Base-by-base conservation (phyloP, 2,329 filamentous ascomycete genomes). In the Alternaria sp. region DNA sequence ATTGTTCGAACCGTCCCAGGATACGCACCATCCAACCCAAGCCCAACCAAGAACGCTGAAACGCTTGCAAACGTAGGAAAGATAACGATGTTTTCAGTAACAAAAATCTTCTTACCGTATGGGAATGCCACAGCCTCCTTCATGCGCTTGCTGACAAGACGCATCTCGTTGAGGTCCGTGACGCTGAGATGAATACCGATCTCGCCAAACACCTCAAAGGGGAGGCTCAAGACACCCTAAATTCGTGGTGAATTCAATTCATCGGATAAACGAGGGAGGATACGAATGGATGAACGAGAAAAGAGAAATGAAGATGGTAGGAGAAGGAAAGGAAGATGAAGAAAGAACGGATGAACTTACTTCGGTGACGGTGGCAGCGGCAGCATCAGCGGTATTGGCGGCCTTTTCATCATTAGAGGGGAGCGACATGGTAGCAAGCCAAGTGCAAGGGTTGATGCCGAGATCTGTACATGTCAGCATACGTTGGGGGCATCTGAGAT, bases 61-160 rank as follows among this genome's bases (percentile, higher is more conserved):
- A 66, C 17, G 36, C 52, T 66, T 3, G 50, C 30, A 19, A 30
- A 59, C 8, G 49, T 64, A 12, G 61, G 32, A 26, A 47, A 65
- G 5, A 66, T 15, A 3, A 45, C 51, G 6, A 28, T 28, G 28
- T 43, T 17, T 9, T 50, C 21, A n/a, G 32, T 53, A 12, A 26
- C 53, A 45, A 1, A 57, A 15, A 6, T 17, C 12, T 23, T 52
- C 59, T 57, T 61, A 44, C 58, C 58, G 46, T 45, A 61, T 36
- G 44, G 8, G 11, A 50, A 30, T 13, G 26, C 32, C 28, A 50
- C 32, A 2, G 45, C 53, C 7, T 19, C 19, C 19, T 36, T 28
- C 36, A 61, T 19, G 3, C 36, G 32, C 32, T 19, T 51, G 53
- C 23, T 61, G 9, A 15, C 21, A 3, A 32, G 32, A n/a, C 59